These are phyloP conservation scores for Talaromyces trachyspermus DNA, from an alignment of 495 filamentous ascomycete species.

Conservation along the genomic window DNA sequence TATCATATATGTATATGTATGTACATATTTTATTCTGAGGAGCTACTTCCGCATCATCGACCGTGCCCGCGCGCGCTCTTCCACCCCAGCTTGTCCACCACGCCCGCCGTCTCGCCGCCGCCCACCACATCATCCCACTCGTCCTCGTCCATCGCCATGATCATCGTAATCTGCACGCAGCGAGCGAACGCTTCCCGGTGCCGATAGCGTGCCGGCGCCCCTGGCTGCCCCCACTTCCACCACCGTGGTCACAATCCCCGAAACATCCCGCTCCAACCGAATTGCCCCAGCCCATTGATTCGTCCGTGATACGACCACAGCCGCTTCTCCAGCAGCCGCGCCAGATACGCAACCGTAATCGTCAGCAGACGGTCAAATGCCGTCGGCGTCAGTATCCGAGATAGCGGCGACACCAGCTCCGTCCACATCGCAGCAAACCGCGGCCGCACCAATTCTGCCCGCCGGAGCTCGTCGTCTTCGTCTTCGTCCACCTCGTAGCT, in stretches of 20 bases:
- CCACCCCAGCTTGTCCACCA: slow-evolving; percentile 46
- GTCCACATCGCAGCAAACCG: slow-evolving; percentile 80
- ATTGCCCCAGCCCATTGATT: slow-evolving; percentile 75
- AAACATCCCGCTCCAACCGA: slow-evolving; percentile 80
- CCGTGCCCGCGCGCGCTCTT: slow-evolving; percentile 55
- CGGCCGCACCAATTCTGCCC: slow-evolving; percentile 51
- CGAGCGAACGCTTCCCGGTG: slow-evolving; percentile 73
- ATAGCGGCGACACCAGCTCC: slow-evolving; percentile 71
- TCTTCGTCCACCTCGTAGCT: slow-evolving; percentile 25
- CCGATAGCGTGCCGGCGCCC: slow-evolving; percentile 48
- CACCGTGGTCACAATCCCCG: slow-evolving; percentile 68
- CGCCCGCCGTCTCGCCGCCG: slow-evolving; percentile 34
- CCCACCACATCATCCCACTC: slow-evolving; percentile 76
- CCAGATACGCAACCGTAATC: slow-evolving; percentile 63
- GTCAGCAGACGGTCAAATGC: slow-evolving; percentile 66
- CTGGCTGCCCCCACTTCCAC: slow-evolving; percentile 53
- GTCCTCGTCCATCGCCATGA: slow-evolving; percentile 96
- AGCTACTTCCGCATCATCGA: slow-evolving; percentile 42
- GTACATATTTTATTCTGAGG: neutral
- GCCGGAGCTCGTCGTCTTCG: slow-evolving; percentile 34
- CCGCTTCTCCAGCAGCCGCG: slow-evolving; percentile 77
- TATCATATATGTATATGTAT: neutral
- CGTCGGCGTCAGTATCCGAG: slow-evolving; percentile 71
- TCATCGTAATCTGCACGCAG: slow-evolving; percentile 76
- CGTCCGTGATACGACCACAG: slow-evolving; percentile 78